Percentiles rank a stretch among this genome's conserved stretches.
Conservation (phyloP, 2,329 filamentous ascomycete species). For the Chrysosporium queenslandicum region DNA sequence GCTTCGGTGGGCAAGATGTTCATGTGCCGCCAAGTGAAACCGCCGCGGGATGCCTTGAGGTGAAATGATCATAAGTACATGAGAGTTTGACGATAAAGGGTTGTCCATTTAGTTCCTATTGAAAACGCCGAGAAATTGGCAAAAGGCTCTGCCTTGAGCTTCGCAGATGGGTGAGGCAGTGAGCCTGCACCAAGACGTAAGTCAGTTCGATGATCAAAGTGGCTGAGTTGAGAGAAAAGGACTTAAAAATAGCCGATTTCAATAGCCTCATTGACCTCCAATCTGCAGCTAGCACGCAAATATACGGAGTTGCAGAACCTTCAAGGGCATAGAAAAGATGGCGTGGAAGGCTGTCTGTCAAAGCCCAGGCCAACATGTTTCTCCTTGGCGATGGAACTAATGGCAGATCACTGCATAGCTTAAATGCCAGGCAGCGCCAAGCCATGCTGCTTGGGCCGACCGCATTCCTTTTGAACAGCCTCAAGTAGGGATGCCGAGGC, state of each 20-base stretch:
- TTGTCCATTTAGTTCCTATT: not conserved
- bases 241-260: not conserved
- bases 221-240: not conserved
- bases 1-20: not conserved
- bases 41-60: not conserved
- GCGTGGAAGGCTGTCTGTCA: not conserved
- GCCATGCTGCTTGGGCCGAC: not conserved
- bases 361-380: not conserved
- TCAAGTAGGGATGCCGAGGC: not conserved
- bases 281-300: not conserved
- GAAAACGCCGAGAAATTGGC: not conserved
- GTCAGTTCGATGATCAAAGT: not conserved
- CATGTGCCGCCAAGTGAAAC: constrained; percentile 2
- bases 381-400: constrained; percentile 4
- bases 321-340: not conserved
- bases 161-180: not conserved
- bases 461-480: not conserved
- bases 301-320: not conserved
- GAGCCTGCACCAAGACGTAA: not conserved
- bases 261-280: not conserved
- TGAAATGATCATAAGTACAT: not conserved
- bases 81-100: not conserved
- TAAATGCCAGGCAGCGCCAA: not conserved
- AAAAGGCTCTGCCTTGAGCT: not conserved
- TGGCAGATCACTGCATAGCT: not conserved